Percentiles rank a stretch among this genome's conserved stretches.
These are phyloP conservation scores for Poa pratensis DNA, from an alignment of 176 grass and related monocot species.

Conservation along the genomic window DNA sequence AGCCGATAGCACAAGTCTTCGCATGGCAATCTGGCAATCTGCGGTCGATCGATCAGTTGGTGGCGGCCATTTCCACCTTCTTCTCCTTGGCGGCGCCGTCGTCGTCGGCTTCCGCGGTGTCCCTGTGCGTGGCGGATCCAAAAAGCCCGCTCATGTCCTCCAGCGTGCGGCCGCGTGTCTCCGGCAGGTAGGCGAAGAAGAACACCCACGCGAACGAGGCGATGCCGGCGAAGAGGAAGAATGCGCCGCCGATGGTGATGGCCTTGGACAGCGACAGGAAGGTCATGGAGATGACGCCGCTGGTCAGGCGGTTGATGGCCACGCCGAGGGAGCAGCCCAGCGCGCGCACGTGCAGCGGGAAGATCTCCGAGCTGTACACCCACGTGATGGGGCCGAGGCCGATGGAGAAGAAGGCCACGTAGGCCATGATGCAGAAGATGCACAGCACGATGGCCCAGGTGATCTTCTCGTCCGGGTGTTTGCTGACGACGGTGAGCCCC, in stretches of 20 bases:
- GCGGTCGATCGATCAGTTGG: constrained; percentile 35
- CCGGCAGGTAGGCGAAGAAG: constrained; percentile 73
- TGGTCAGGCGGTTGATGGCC: constrained; percentile 70
- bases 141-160: constrained; percentile 74
- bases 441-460: constrained; percentile 63
- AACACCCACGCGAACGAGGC: constrained; percentile 57
- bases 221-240: constrained; percentile 77
- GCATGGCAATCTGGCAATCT: constrained; percentile 21
- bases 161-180: constrained; percentile 72
- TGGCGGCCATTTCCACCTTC: constrained; percentile 56
- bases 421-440: constrained; percentile 64
- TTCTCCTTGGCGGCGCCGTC: constrained; percentile 35
- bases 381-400: constrained; percentile 81
- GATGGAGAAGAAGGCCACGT: constrained; percentile 89
- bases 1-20: constrained; percentile 20
- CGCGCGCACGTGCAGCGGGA: constrained; percentile 75
- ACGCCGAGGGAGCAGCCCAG: constrained; percentile 65
- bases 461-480: constrained; percentile 39
- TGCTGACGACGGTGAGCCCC: constrained; percentile 54
- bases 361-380: constrained; percentile 83
- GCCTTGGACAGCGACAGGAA: constrained; percentile 72
- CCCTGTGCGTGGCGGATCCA: constrained; percentile 30
- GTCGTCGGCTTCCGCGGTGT: neutral
- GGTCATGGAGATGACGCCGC: constrained; percentile 84
- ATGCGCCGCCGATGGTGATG: constrained; percentile 82